Evolutionary conservation across 306 rosid species (phyloP), one percentile per base, ranked within the genome.

Genomic region (Gynostemma pentaphyllum): DNA sequence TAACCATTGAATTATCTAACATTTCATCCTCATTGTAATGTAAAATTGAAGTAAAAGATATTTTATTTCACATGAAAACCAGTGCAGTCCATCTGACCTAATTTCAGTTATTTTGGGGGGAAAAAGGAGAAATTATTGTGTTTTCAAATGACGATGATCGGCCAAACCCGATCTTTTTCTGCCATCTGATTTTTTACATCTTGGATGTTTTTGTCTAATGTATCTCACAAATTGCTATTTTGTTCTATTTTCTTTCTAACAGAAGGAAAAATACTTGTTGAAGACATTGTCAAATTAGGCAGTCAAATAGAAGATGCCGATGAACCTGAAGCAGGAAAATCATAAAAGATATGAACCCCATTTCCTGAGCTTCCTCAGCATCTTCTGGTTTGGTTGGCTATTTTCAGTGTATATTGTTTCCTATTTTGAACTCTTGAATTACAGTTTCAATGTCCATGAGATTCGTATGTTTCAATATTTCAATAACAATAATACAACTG

Each of bases 191-290:
- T 42, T 21, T 41, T 44, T 8, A 5, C 0, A 4, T 27, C n/a
- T 41, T 1, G 2, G 41, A 9, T 45, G 34, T 41, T 21, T 64
- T 16, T 21, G 11, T 45, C 14, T 64, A 64, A n/a, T n/a, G 27
- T 44, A 46, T 30, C 68, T 24, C 27, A 18, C 27, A 12, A 2
- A 6, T 64, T 28, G n/a, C 41, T 42, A 30, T 10, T 62, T 26
- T 24, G 36, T 12, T 19, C 19, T 12, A 26, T 49, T 11, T 71
- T 73, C 49, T 46, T 45, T 67, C 69, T 18, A 29, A 61, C 87
- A 92, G 95, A 92, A 72, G 98, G 96, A 45, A 92, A 86, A 72
- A 92, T 92, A 70, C 86, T 85, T 30, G 98, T 92, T 11, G 98
- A 92, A 70, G 98, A 92, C 76, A 88, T 88, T 65, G 87, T 92